phyloP scores from a whole-genome alignment of 1,139 yeast species.

The Scheffersomyces cryptocercus region DNA sequence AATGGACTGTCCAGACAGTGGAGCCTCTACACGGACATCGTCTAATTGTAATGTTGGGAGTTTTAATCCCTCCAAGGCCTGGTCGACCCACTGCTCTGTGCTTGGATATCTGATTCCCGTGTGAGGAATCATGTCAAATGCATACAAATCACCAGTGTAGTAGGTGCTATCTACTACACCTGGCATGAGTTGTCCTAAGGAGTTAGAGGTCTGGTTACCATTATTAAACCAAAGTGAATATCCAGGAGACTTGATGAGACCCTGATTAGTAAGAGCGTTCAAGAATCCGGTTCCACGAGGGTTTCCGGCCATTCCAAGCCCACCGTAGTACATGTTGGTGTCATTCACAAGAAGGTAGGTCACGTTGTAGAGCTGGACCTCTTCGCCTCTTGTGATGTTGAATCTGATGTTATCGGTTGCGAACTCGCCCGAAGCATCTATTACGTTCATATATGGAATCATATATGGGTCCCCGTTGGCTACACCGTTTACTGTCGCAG shows the following conservation, averaged over 20 bases:
- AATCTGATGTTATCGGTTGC: conserved; percentile 25
- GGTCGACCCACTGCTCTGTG: conserved; percentile 11
- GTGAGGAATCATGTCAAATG: conserved; percentile 51
- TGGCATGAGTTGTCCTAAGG: conserved; percentile 48
- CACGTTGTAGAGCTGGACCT: conserved; percentile 20
- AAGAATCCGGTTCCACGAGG: conserved; percentile 44
- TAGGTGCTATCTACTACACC: conserved; percentile 58
- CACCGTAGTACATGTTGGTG: conserved; percentile 30
- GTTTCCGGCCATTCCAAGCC: conserved; percentile 56
- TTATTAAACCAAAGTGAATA: conserved; percentile 56
- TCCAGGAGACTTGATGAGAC: conserved; percentile 45
- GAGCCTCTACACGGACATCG: conserved; percentile 51
- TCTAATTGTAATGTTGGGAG: conserved; percentile 62
- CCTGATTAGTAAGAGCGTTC: conserved; percentile 27
- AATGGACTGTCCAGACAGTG: conserved; percentile 33
- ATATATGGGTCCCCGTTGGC: conserved; percentile 16
- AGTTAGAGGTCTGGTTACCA: conserved; percentile 9
- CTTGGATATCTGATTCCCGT: conserved; percentile 27
- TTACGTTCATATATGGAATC: conserved; percentile 30
- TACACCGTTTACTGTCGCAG: conserved; percentile 11
- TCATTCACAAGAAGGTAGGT: conserved; percentile 29
- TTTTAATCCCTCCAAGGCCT: conserved; percentile 2
- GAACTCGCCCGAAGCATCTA: conserved; percentile 28
- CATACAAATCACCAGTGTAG: conserved; percentile 46
- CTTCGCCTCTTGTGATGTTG: conserved; percentile 12